Evolutionary conservation across 257 asterid genomes (phyloP), one percentile per base, ranked within the genome.

Genomic region (Solanum chaucha): DNA sequence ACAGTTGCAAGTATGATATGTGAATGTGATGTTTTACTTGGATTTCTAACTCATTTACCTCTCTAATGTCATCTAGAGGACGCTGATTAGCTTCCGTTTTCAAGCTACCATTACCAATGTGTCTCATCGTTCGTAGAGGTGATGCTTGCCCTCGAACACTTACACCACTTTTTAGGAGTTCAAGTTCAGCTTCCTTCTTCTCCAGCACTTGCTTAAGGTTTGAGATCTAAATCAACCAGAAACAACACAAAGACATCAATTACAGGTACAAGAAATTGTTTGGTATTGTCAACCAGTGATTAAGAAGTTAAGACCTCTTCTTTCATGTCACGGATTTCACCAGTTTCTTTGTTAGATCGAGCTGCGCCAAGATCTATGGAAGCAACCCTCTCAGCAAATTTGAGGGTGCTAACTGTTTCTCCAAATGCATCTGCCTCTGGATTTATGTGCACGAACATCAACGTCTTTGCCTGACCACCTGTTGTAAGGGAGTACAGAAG

Each of bases 381-480:
- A 26, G 97, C 96, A 78, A 96, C 99, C 88, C 99, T 92, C 88
- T 94, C 96, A 26, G 98, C 99, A 89, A 96, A 96, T 86, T 96
- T 96, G 87, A 95, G 87, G 67, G 98, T 95, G 92, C 98, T 95
- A 68, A 96, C 91, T 34, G 99, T 96, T 89, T 96, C 99, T 84
- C 96, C 98, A 51, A 96, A 64, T 87, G 98, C 94, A 89, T 91
- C 89, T 80, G 88, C 92, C 89, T 94, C 95, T 7, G 99, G 97
- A 92, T 94, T 96, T 89, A 96, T 93, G 88, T 96, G 99, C 89
- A 96, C 97, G 61, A 96, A 94, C 98, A 96, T 96, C 93, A 96
- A 70, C 1, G 95, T 92, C 93, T 93, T 93, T n/a, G 96, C 96
- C 89, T 93, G 95, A 14, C 96, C 96, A 36, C 96, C 96, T 93